Evolutionary conservation across 2,329 filamentous ascomycete species (phyloP).

Genomic region (Alternaria ventricosa): DNA sequence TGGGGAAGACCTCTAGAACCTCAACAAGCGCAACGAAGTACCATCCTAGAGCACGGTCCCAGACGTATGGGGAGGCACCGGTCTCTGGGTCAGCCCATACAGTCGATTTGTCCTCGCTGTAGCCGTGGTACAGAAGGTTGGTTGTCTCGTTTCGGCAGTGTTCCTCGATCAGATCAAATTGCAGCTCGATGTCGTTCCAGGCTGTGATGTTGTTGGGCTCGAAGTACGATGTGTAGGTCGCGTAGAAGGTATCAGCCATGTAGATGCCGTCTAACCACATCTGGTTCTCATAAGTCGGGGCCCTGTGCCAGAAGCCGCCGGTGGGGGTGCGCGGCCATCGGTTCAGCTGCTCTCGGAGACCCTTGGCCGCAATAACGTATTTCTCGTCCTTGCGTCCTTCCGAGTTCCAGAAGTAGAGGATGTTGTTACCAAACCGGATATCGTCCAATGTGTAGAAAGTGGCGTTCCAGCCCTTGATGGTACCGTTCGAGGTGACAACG

Average conservation of each 20-base stretch:
- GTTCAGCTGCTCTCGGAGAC: slow-evolving; percentile 56
- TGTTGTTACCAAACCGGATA: slow-evolving; percentile 61
- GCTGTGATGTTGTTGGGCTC: slow-evolving; percentile 48
- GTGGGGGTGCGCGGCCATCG: slow-evolving; percentile 57
- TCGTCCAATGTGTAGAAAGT: slow-evolving; percentile 58
- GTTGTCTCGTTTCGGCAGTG: slow-evolving; percentile 43
- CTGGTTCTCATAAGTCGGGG: slow-evolving; percentile 57
- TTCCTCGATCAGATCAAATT: slow-evolving; percentile 46
- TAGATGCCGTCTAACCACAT: slow-evolving; percentile 65
- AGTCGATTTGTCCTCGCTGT: slow-evolving; percentile 43
- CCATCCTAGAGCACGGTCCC: slow-evolving; percentile 49
- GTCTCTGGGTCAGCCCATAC: slow-evolving; percentile 47
- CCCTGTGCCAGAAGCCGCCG: slow-evolving; percentile 64
- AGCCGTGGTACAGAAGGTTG: slow-evolving; percentile 45
- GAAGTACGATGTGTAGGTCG: slow-evolving; percentile 49
- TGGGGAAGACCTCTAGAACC: slow-evolving; percentile 56
- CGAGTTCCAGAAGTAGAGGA: slow-evolving; percentile 58
- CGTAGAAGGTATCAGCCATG: slow-evolving; percentile 51
- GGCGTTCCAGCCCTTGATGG: slow-evolving; percentile 56
- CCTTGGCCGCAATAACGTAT: slow-evolving; percentile 58
- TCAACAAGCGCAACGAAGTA: slow-evolving; percentile 55
- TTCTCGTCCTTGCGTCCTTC: slow-evolving; percentile 51
- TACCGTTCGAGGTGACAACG: slow-evolving; percentile 57
- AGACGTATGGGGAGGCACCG: slow-evolving; percentile 46
- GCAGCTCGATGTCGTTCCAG: slow-evolving; percentile 52